Conservation (phyloP, 2,329 filamentous ascomycete species). For the Cytospora paraplurivora region DNA sequence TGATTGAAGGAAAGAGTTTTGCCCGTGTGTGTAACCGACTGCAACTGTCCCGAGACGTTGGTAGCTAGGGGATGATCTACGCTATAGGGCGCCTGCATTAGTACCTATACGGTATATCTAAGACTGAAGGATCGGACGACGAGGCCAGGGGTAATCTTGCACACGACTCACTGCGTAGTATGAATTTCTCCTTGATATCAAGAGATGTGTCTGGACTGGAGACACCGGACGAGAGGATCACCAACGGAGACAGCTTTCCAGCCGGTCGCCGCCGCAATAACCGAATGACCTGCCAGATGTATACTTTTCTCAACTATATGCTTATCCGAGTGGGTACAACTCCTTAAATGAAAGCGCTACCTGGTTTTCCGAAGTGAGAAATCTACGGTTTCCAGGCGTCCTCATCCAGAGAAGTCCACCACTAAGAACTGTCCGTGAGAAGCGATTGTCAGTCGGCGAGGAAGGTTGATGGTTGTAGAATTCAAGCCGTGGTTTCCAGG, state of each 20-base stretch:
- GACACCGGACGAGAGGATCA: background rate
- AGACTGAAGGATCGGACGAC: conserved; percentile 17
- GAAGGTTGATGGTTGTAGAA: too few relatives aligned
- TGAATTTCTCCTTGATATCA: background rate
- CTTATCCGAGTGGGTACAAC: conserved; percentile 1
- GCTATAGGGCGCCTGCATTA: conserved; percentile 18
- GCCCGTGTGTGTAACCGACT: conserved; percentile 11
- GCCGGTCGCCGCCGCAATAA: background rate
- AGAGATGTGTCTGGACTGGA: background rate
- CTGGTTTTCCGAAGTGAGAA: background rate
- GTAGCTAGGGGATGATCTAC: conserved; percentile 18
- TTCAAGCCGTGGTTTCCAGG: too few relatives aligned
- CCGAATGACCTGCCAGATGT: background rate
- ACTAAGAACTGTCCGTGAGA: too few relatives aligned
- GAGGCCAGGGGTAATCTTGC: conserved; percentile 1
- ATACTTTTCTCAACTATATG: conserved; percentile 6
- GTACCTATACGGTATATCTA: conserved; percentile 1
- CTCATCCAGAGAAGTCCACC: too few relatives aligned
- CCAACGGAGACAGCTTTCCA: background rate
- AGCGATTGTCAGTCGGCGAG: too few relatives aligned
- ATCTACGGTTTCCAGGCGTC: too few relatives aligned
- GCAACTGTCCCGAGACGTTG: conserved; percentile 22
- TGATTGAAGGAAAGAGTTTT: conserved; percentile 28
- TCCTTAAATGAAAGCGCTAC: background rate
- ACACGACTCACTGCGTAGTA: background rate